phyloP scores from a whole-genome alignment of 2,329 filamentous ascomycete species.

The Colletotrichum graminicola region DNA sequence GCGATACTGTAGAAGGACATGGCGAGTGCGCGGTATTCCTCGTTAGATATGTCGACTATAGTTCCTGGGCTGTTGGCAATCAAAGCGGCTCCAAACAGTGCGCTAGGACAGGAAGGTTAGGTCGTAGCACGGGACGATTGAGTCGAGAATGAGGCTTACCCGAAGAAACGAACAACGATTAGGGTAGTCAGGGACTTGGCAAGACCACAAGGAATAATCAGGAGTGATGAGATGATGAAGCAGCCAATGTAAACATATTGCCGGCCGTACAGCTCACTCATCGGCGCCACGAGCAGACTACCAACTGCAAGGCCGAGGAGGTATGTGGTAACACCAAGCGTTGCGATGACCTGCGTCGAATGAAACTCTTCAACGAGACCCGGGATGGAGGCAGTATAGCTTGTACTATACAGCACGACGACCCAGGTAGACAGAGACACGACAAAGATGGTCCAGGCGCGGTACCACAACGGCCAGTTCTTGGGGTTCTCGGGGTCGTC shows the following conservation, averaged over 20 bases:
- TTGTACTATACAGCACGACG: conserved; percentile 80
- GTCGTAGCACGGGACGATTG: conserved; percentile 47
- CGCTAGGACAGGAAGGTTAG: conserved; percentile 14
- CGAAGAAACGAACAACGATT: conserved; percentile 80
- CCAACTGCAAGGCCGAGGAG: conserved; percentile 80
- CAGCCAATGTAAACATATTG: conserved; percentile 77
- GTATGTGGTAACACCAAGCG: conserved; percentile 83
- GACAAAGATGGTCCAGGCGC: conserved; percentile 58
- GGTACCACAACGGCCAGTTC: conserved; percentile 71
- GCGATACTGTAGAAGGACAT: conserved; percentile 88
- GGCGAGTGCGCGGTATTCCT: conserved; percentile 83
- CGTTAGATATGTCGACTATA: conserved; percentile 84
- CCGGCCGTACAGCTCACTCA: conserved; percentile 78
- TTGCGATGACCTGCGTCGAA: conserved; percentile 70
- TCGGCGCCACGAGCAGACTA: conserved; percentile 78
- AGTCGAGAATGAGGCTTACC: conserved; percentile 56
- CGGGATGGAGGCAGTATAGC: conserved; percentile 79
- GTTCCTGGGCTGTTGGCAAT: conserved; percentile 87
- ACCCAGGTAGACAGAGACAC: conserved; percentile 62
- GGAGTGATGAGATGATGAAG: conserved; percentile 72
- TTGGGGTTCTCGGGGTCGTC: conserved; percentile 74
- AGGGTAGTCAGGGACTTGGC: conserved; percentile 76
- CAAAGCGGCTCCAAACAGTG: conserved; percentile 80
- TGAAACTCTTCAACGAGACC: conserved; percentile 77
- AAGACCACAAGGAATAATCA: conserved; percentile 79